Evolutionary conservation across 306 rosid species (phyloP).

Genomic region (Castanea crenata): DNA sequence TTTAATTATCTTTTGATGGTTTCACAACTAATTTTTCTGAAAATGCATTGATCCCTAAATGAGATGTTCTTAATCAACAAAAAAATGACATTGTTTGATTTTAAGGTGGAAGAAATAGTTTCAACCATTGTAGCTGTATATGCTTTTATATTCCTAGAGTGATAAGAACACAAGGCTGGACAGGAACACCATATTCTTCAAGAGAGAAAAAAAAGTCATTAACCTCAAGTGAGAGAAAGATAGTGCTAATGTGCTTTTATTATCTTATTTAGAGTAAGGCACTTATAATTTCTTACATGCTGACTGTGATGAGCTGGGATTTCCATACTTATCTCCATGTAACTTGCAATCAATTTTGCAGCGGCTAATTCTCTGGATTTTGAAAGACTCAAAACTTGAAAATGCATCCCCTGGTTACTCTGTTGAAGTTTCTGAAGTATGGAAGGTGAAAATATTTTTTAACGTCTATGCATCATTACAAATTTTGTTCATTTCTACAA

Average conservation of each 20-base stretch:
- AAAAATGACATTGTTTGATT: neutral
- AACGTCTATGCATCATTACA: neutral
- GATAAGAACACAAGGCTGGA: neutral
- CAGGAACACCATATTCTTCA: neutral
- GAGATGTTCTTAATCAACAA: neutral
- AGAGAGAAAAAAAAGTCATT: neutral
- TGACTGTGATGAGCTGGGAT: slow-evolving; percentile 17
- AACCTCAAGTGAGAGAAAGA: neutral
- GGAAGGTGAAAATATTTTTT: slow-evolving; percentile 51
- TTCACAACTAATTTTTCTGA: neutral
- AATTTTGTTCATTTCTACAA: neutral
- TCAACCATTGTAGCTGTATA: no score
- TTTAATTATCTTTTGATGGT: neutral
- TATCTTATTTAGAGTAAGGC: slow-evolving; percentile 3
- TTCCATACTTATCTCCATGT: slow-evolving; percentile 1
- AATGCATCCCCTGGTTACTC: slow-evolving; percentile 25
- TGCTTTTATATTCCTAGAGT: neutral
- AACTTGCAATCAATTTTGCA: slow-evolving; percentile 35
- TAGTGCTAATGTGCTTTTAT: neutral
- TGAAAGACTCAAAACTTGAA: slow-evolving; percentile 35
- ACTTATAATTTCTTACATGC: neutral
- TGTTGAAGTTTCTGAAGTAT: slow-evolving; percentile 31
- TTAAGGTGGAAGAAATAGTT: no score
- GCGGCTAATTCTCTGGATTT: slow-evolving; percentile 58
- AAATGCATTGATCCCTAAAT: neutral